A percentile compares a stretch with the other conserved stretches of the same genome.
Evolutionary conservation across 1,139 yeast species (phyloP).

Genomic region (Martiniozyma asiatica): DNA sequence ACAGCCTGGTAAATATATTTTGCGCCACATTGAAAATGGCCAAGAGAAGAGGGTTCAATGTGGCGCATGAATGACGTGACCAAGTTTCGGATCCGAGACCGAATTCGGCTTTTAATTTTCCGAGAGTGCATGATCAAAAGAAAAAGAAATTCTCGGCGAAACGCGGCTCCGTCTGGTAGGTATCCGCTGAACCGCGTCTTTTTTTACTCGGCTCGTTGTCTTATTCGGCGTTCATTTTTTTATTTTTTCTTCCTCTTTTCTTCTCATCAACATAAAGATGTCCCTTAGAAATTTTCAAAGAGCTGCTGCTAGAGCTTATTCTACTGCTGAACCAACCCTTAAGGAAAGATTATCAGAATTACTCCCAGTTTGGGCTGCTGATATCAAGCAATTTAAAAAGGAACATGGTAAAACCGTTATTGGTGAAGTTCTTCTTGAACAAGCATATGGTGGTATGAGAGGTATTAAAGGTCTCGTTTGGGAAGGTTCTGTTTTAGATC

Average conservation of each 20-base stretch:
- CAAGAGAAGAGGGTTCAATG: too few species aligned
- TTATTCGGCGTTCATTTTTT: neutral
- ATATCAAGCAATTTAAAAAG: constrained; percentile 79
- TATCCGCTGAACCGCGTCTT: too few species aligned
- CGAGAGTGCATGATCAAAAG: too few species aligned
- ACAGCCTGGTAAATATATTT: too few species aligned
- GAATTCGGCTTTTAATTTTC: too few species aligned
- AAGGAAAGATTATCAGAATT: constrained; percentile 90
- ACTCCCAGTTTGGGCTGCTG: constrained; percentile 85
- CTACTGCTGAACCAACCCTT: constrained; percentile 56
- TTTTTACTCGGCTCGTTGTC: too few species aligned
- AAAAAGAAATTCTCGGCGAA: too few species aligned
- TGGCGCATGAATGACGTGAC: too few species aligned
- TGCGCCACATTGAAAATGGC: too few species aligned
- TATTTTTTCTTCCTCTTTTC: neutral
- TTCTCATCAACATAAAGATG: constrained; percentile 7
- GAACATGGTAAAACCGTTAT: constrained; percentile 84
- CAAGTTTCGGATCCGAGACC: neutral
- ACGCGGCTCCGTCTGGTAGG: too few species aligned
- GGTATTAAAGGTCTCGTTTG: constrained; percentile 96
- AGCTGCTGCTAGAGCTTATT: constrained; percentile 30
- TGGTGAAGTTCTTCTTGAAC: constrained; percentile 89
- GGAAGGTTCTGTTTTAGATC: constrained; percentile 99
- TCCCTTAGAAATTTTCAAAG: constrained; percentile 21
- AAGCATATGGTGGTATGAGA: constrained; percentile 99